Base-by-base conservation (phyloP, 139 green algal species). In the Auxenochlorella pyrenoidosa region DNA sequence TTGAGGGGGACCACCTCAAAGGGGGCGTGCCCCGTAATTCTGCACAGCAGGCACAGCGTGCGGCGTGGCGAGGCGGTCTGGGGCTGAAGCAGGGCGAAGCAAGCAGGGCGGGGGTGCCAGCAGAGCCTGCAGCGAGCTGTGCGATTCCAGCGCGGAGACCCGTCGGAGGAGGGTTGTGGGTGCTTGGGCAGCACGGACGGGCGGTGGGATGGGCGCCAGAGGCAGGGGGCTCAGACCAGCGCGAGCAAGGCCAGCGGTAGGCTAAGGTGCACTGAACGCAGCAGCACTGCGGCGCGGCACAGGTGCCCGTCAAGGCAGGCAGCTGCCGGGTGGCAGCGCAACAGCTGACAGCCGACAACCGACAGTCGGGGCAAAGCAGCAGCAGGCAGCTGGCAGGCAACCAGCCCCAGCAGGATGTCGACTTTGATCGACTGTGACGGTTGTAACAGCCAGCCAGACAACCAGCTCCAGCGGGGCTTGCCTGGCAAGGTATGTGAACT, bases 401-500 rank as follows among this genome's bases (percentile, higher is more conserved):
- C n/a, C n/a, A n/a, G n/a, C n/a, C n/a, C n/a, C n/a, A n/a, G n/a
- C n/a, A n/a, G n/a, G n/a, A n/a, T n/a, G n/a, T n/a, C n/a, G n/a
- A n/a, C n/a, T n/a, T n/a, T n/a, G n/a, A n/a, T n/a, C n/a, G n/a
- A n/a, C n/a, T n/a, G n/a, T n/a, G n/a, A n/a, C n/a, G n/a, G n/a
- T n/a, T n/a, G n/a, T n/a, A n/a, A n/a, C n/a, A n/a, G n/a, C n/a
- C n/a, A n/a, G n/a, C n/a, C n/a, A n/a, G n/a, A 32, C 21, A 68
- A n/a, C 22, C 59, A 68, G 59, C 21, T 72, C 8, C 65, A 36
- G 26, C 26, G 26, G 34, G 3, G 28, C 44, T 12, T 41, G 75
- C 80, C 80, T 40, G 28, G 82, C 91, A 47, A 97, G 88, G 71
- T 89, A 89, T 44, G 87, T 93, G 65, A 97, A 97, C 92, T 98